Base-by-base conservation (phyloP, 352 stramenopile genomes). In the Globisporangium emineosum region DNA sequence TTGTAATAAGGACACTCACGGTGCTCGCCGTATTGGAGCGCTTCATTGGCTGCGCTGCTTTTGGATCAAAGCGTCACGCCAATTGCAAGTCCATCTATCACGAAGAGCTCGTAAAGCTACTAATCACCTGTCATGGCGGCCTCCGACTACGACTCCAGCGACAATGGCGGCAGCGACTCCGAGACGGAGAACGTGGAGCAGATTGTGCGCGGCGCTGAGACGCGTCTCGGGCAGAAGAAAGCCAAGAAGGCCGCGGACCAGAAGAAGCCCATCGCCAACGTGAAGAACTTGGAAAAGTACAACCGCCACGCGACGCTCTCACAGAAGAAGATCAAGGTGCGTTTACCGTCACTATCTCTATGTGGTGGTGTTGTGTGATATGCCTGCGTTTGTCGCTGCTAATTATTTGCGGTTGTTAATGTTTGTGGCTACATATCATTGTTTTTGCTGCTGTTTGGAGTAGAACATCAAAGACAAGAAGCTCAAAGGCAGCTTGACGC, bases 401-500 rank as follows among this genome's bases (percentile, higher is more conserved):
- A n/a, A n/a, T n/a, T n/a, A n/a, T n/a, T n/a, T n/a, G 47, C 27
- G 10, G 9, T 21, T 9, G 27, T 27, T 57, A 30, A 57, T 30
- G 50, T 27, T 3, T 51, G n/a, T n/a, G 19, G n/a, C 43, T 51
- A 12, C 40, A 9, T 51, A 15, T 56, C 50, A 35, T 56, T 56
- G 13, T 15, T 37, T 29, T n/a, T 12, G 27, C 13, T 32, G 25
- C 2, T 25, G 19, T 57, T 51, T 9, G 15, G 40, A 42, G 29
- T 55, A 80, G 72, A 68, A 62, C 60, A 90, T 97, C 63, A 85
- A 86, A 54, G 88, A 97, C 70, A 97, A 96, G 72, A 97, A 96
- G 71, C 85, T 97, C 23, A 86, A 86, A 53, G 82, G 78, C 9
- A 81, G 76, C 35, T 64, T 98, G 27, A 75, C 80, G 63, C 73